Base-by-base conservation (phyloP, 768 basidiomycete species). In the Suillus brevipes region DNA sequence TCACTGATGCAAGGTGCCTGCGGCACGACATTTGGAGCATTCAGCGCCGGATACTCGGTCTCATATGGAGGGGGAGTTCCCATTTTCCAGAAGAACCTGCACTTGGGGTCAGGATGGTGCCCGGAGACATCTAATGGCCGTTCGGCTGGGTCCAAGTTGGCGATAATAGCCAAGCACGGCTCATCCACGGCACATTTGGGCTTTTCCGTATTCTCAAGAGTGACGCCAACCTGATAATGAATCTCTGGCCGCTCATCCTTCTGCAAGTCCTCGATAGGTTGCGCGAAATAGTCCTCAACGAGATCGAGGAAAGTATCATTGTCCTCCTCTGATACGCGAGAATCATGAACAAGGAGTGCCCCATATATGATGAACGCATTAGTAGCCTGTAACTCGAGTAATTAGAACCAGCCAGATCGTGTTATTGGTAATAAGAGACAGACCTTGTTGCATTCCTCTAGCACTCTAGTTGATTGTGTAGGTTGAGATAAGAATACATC, bases 191-290 rank as follows among this genome's bases (percentile, higher is more conserved):
- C 91, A 74, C 92, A 94, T 74, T 87, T 92, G 43, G 91, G 90
- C 71, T 93, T 94, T 79, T 97, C 96, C 2, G 95, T 98, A 75
- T 96, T 95, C 78, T 96, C 94, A n/a, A 97, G 86, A 6, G 95
- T 97, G 6, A 95, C 94, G 2, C 96, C 95, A 49, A 94, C 89
- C 78, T 98, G 96, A 76, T 94, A 98, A 63, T 91, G 88, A 13
- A 93, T 79, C 69, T 97, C 93, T 0, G 94, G 93, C 20, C 88
- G 86, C 73, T 93, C 89, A 67, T 98, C 96, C 68, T 85, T 81
- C 80, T 84, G 81, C 63, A 98, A 80, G 1, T 80, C 81, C 2
- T 78, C 77, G 40, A 81, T 72, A 0, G 89, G 83, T 74, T 95
- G 95, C 8, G 84, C 82, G 72, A 99, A 99, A 77, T 99, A 99